phyloP scores from a whole-genome alignment of 768 basidiomycete species.

The Mycena galopus region DNA sequence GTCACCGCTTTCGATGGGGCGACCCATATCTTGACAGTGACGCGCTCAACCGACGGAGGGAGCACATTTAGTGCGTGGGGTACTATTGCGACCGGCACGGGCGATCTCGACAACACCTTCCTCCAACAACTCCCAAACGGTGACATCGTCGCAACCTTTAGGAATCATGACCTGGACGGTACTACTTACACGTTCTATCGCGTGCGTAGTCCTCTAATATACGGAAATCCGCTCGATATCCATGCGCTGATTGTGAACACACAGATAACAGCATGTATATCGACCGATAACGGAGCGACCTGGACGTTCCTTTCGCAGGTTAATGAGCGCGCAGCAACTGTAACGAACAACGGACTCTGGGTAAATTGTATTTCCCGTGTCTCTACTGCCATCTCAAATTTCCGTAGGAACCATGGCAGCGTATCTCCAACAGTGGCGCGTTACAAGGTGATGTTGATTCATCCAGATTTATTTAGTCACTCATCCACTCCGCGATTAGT shows the following conservation, averaged over 20 bases:
- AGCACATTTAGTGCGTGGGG: constrained; percentile 24
- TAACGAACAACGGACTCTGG: constrained; percentile 40
- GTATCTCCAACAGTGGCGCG: constrained; percentile 33
- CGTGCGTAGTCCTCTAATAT: neutral
- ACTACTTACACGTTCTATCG: constrained; percentile 14
- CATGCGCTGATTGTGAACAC: neutral
- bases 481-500: constrained; percentile 4
- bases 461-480: neutral
- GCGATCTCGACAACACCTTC: constrained; percentile 34
- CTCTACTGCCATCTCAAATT: neutral
- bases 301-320: constrained; percentile 42
- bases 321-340: constrained; percentile 29
- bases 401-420: constrained; percentile 39
- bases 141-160: constrained; percentile 27
- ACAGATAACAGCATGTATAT: constrained; percentile 39
- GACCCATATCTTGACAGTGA: constrained; percentile 22
- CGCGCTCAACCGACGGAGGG: constrained; percentile 34
- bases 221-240: neutral
- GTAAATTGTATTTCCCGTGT: constrained; percentile 15
- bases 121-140: constrained; percentile 32
- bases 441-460: constrained; percentile 28
- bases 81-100: constrained; percentile 20
- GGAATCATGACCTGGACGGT: constrained; percentile 33
- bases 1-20: constrained; percentile 18
- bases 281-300: constrained; percentile 35